Conservation (phyloP, 306 rosid species). For the Begonia masoniana region DNA sequence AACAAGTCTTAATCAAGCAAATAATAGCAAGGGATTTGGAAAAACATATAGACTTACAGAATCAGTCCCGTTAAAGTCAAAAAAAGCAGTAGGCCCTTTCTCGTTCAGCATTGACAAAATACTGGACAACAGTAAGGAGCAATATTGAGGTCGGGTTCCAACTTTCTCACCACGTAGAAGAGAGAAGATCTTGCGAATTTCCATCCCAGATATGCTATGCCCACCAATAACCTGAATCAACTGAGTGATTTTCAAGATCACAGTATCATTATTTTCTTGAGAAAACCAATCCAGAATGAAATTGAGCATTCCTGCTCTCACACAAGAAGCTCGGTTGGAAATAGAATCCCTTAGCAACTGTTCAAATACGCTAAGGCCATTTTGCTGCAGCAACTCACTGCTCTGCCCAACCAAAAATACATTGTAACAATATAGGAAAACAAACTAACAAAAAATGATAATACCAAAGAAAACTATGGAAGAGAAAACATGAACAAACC, state of each 20-base stretch:
- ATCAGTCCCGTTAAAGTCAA: constrained; percentile 69
- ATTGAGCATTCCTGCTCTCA: constrained; percentile 93
- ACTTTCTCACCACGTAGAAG: constrained; percentile 84
- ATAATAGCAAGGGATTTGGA: background rate
- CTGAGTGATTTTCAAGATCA: constrained; percentile 68
- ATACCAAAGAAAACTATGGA: constrained; percentile 7
- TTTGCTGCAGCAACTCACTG: constrained; percentile 77
- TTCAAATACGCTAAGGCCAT: constrained; percentile 63
- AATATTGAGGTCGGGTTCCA: constrained; percentile 57
- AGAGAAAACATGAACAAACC: constrained; percentile 49
- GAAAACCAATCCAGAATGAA: constrained; percentile 97
- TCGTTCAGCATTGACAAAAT: constrained; percentile 81
- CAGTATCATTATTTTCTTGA: constrained; percentile 52
- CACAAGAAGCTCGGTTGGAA: constrained; percentile 91
- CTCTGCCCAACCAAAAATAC: constrained; percentile 77
- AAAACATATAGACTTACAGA: constrained; percentile 55
- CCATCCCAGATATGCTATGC: constrained; percentile 95
- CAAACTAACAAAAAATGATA: background rate
- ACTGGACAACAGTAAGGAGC: constrained; percentile 75
- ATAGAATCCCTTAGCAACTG: constrained; percentile 77
- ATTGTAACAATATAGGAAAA: constrained; percentile 5
- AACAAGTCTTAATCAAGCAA: too few species aligned
- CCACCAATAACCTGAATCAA: constrained; percentile 91
- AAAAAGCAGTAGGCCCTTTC: constrained; percentile 97
- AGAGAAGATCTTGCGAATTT: constrained; percentile 92